These are phyloP conservation scores for Trametes cinnabarina DNA, from an alignment of 768 basidiomycete species.

Conservation along the genomic window DNA sequence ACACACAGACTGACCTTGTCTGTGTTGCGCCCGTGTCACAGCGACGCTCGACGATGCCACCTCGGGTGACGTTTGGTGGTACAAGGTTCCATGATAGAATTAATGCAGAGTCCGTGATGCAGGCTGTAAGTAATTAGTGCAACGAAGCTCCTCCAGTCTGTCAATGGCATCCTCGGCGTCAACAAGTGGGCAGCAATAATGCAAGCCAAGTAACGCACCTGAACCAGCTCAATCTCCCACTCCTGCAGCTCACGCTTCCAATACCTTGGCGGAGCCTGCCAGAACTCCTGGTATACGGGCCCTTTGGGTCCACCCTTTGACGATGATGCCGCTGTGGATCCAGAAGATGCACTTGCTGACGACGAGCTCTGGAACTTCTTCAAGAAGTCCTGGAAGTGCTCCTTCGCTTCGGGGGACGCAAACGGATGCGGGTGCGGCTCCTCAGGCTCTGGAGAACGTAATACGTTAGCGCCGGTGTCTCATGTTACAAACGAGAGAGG, in stretches of 20 bases:
- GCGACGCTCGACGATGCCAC: too few relatives aligned
- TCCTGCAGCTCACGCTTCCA: slow-evolving; percentile 28
- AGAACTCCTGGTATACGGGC: slow-evolving; percentile 28
- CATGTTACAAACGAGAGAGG: neutral
- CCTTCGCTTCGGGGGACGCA: slow-evolving; percentile 29
- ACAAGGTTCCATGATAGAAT: neutral
- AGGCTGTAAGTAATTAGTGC: slow-evolving; percentile 1
- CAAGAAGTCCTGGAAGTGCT: slow-evolving; percentile 28
- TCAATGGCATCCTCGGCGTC: neutral
- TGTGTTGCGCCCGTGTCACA: too few relatives aligned
- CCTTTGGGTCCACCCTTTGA: slow-evolving; percentile 11
- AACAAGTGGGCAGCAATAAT: neutral
- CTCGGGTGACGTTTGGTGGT: neutral
- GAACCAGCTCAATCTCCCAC: slow-evolving; percentile 30
- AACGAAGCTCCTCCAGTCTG: slow-evolving; percentile 17
- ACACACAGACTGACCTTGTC: too few relatives aligned
- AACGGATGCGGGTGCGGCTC: slow-evolving; percentile 30
- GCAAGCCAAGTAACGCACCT: slow-evolving; percentile 15
- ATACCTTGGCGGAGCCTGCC: slow-evolving; percentile 28
- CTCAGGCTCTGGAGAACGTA: slow-evolving; percentile 23
- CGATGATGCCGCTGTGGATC: neutral
- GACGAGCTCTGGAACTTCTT: slow-evolving; percentile 26
- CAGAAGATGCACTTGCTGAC: neutral
- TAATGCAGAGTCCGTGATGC: slow-evolving; percentile 3
- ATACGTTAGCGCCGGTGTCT: neutral